phyloP scores from a whole-genome alignment of 164 flowering plant species.

The Litsea cubeba region DNA sequence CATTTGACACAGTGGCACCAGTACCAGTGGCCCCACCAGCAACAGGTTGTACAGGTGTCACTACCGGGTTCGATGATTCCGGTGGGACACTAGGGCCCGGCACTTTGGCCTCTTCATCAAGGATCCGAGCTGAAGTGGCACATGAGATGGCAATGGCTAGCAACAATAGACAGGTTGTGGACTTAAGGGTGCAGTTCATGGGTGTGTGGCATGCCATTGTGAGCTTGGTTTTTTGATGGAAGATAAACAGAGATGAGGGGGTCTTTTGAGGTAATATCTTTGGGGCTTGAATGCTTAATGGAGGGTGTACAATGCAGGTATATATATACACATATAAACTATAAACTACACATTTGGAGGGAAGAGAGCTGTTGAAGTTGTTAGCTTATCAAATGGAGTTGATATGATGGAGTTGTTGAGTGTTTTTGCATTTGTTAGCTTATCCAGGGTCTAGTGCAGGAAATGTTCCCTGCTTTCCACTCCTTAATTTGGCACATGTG shows the following conservation, averaged over 20 bases:
- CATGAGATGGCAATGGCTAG: conserved; percentile 26
- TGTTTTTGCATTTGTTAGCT: neutral
- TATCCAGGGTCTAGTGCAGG: neutral
- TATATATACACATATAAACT: neutral
- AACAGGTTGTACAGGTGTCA: conserved; percentile 10
- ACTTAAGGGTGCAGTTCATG: neutral
- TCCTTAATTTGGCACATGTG: no score
- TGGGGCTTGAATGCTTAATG: neutral
- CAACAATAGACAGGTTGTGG: conserved; percentile 14
- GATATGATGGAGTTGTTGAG: conserved; percentile 13
- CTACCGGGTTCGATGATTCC: conserved; percentile 2
- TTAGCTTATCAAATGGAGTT: neutral
- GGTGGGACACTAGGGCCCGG: conserved; percentile 14
- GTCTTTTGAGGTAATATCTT: neutral
- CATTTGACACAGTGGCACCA: neutral
- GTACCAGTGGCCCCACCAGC: conserved; percentile 14
- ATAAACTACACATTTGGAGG: neutral
- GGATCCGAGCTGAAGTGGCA: conserved; percentile 47
- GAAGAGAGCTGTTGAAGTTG: neutral
- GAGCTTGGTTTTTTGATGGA: neutral
- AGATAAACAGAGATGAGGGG: neutral
- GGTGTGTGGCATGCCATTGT: conserved; percentile 12
- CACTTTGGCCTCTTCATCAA: conserved; percentile 28
- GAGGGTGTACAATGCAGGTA: neutral
- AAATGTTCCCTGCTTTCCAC: no score